Base-by-base conservation (phyloP, 768 basidiomycete species). In the Boletellus sp. region DNA sequence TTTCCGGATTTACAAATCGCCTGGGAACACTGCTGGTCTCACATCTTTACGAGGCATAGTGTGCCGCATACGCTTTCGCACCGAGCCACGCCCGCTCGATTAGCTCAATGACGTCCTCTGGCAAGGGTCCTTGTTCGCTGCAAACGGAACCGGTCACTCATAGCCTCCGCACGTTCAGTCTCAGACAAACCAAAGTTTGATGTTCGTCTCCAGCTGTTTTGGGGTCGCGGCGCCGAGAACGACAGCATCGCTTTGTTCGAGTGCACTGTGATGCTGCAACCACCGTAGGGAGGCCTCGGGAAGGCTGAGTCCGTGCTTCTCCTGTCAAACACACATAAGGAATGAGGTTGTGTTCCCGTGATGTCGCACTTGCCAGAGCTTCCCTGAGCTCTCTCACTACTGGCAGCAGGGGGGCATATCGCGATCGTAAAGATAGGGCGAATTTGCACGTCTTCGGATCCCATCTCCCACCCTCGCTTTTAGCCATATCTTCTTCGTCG, bases 201-300 rank as follows among this genome's bases (percentile, higher is more conserved):
- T 45, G 42, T 55, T 55, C 34, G 52, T 56, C 60, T 72, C 71
- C 26, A 77, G 54, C 36, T 76, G 73, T 44, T 60, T 55, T 43
- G 62, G 53, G 5, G 60, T 64, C 42, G 64, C 56, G 10, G 72
- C 72, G 13, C 73, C 72, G 47, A 77, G 63, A 48, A 76, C 65
- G 56, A 74, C 60, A 35, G 51, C 58, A 54, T 70, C 59, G 5
- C 40, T 60, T 37, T 52, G 44, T 47, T 48, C 40, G n/a, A 56
- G 49, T 3, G 16, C 42, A 22, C 63, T 60, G 47, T 62, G 60
- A 28, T 55, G 44, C 35, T 62, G 54, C 19, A 63, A 28, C 57
- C 55, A 55, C 10, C 50, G 48, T 10, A 47, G 43, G 3, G 56
- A 45, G 2, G 33, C 53, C 45, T 59, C 54, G 39, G 47, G 23